Conservation (phyloP, 2,329 filamentous ascomycete genomes). For the Arthrobotrys iridis region DNA sequence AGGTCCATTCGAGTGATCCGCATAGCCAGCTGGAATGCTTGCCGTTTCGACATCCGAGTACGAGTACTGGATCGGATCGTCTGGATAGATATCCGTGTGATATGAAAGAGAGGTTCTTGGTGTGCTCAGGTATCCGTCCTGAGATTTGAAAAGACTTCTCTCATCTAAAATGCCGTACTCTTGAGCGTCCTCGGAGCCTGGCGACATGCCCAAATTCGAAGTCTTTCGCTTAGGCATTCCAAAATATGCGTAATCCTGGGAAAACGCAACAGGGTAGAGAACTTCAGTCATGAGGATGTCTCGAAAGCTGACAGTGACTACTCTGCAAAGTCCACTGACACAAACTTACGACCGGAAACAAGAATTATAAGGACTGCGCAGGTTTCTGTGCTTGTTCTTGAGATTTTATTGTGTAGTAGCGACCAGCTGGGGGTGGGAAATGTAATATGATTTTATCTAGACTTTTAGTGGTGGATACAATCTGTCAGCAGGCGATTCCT, state of each 20-base stretch:
- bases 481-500: constrained; percentile 12
- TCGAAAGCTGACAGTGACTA: constrained; percentile 20
- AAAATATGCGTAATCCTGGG: constrained; percentile 52
- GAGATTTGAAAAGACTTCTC: constrained; percentile 27
- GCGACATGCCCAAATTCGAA: constrained; percentile 15
- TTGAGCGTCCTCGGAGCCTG: constrained; percentile 24
- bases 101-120: constrained; percentile 42
- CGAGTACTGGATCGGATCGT: constrained; percentile 11
- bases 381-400: background rate
- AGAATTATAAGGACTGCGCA: constrained; percentile 14
- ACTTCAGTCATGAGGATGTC: constrained; percentile 42
- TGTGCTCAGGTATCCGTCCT: constrained; percentile 26
- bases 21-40: constrained; percentile 31
- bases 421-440: background rate
- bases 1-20: background rate
- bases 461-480: background rate
- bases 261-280: constrained; percentile 44
- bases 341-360: constrained; percentile 13
- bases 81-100: constrained; percentile 28
- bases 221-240: constrained; percentile 50
- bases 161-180: constrained; percentile 46
- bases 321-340: constrained; percentile 29
- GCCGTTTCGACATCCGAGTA: constrained; percentile 32
- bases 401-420: background rate
- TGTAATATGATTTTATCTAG: constrained; percentile 22